Conservation (phyloP, 2,329 filamentous ascomycete genomes). For the Aspergillus fumigatus region DNA sequence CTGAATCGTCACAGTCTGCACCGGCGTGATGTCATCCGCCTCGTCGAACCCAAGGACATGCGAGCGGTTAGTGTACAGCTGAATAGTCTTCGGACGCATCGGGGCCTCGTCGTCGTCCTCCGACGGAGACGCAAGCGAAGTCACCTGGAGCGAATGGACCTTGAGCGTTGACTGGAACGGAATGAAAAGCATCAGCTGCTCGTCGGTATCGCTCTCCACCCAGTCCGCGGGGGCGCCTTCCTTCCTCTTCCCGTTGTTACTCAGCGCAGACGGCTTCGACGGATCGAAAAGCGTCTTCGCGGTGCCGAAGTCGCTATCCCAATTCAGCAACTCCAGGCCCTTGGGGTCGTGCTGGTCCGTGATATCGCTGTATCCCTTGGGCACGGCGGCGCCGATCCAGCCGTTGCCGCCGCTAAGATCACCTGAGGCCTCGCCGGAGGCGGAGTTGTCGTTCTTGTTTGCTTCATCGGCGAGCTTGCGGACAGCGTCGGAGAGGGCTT, state of each 20-base stretch:
- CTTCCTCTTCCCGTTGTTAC: conserved; percentile 40
- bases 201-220: conserved; percentile 94
- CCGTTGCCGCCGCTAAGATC: conserved; percentile 41
- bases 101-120: conserved; percentile 56
- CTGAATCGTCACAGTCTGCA: conserved; percentile 72
- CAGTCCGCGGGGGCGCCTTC: conserved; percentile 65
- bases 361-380: conserved; percentile 77
- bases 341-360: conserved; percentile 75
- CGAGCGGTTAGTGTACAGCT: conserved; percentile 81
- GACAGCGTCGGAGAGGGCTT: conserved; percentile 65
- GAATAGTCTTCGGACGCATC: conserved; percentile 76
- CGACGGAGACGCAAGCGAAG: conserved; percentile 62
- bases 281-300: conserved; percentile 70
- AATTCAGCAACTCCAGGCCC: conserved; percentile 82
- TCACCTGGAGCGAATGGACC: conserved; percentile 81
- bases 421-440: conserved; percentile 37
- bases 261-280: conserved; percentile 61
- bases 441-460: conserved; percentile 35
- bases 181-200: conserved; percentile 89
- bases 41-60: conserved; percentile 94
- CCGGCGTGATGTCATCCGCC: conserved; percentile 77
- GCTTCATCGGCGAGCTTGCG: conserved; percentile 66
- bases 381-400: conserved; percentile 73
- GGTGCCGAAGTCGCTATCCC: conserved; percentile 69
- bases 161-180: conserved; percentile 87